Base-by-base conservation (phyloP, 768 basidiomycete species). In the Boletus fagicola region DNA sequence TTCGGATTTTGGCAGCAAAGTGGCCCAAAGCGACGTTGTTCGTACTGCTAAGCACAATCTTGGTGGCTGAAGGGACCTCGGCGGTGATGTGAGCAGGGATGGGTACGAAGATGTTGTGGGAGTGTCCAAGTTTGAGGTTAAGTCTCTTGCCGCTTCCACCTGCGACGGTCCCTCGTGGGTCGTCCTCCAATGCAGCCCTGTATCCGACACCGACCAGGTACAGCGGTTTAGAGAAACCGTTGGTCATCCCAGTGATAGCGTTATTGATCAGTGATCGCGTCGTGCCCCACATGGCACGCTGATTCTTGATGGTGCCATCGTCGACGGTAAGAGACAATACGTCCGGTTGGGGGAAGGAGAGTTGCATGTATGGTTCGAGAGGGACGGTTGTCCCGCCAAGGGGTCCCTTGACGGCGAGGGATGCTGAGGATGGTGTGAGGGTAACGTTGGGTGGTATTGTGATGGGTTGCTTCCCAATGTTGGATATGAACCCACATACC, bases 181-280 rank as follows among this genome's bases (percentile, higher is more conserved):
- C 88, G 11, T 83, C 81, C 75, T 99, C 96, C 56, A 98, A 72
- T 3, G 84, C 84, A 9, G 87, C 94, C 66, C 96, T 82, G 76
- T 93, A 99, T 2, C 96, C 95, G 35, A 99, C 94, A 18, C 96
- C 96, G 60, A 98, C 95, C 60, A 99, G 83, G 67, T 87, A 88
- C 16, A 99, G 72, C 15, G 92, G 87, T 10, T 92, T 80, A 0
- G 80, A 81, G 76, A 92, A 98, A 5, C 95, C 95, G 57, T 86
- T 83, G 5, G 92, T 89, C 79, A 98, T 92, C 43, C 96, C 96
- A 15, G 76, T 80, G 60, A 99, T 83, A 16, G 95, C 94, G 69
- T 98, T 98, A 62, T 81, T 78, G 69, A 98, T 90, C 62, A 94
- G 80, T 0, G 94, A 89, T 52, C 95, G 85, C 15, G 92, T 95